Evolutionary conservation across 225 moss, liverwort and hornwort genomes (phyloP).

Genomic region (Physcomitrellopsis africana): DNA sequence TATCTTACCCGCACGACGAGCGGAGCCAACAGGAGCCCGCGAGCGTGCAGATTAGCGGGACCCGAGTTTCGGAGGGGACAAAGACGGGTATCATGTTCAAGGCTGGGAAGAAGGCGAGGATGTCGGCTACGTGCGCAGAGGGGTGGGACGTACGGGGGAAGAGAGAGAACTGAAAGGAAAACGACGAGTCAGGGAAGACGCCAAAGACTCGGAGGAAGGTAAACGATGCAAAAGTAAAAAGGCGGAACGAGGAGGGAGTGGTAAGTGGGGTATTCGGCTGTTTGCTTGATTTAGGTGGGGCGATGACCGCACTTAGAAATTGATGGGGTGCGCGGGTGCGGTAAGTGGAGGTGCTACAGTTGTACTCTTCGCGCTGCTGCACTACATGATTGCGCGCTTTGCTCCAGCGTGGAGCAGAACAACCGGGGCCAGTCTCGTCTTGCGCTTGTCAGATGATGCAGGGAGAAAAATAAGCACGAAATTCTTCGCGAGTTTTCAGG

Average conservation of each 20-base stretch:
- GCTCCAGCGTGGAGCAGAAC: constrained; percentile 24
- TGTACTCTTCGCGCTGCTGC: neutral
- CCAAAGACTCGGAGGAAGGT: too few species aligned
- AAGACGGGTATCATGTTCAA: too few species aligned
- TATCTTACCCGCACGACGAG: too few species aligned
- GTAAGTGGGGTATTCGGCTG: constrained; percentile 18
- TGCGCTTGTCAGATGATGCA: constrained; percentile 19
- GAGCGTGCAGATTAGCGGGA: too few species aligned
- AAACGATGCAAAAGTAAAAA: too few species aligned
- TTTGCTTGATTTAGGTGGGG: constrained; percentile 14
- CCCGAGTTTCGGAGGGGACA: too few species aligned
- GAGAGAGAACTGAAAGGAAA: neutral
- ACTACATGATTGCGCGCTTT: constrained; percentile 30
- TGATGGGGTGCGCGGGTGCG: too few species aligned
- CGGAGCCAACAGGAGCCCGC: too few species aligned
- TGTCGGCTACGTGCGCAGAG: constrained; percentile 25
- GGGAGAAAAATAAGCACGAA: constrained; percentile 33
- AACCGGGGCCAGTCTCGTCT: constrained; percentile 18
- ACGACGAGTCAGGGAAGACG: neutral
- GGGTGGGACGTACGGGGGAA: neutral
- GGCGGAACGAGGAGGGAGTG: too few species aligned
- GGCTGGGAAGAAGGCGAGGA: neutral
- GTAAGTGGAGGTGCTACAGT: constrained; percentile 27
- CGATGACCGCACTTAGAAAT: constrained; percentile 9
- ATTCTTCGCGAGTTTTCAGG: constrained; percentile 28